Conservation (phyloP, 768 basidiomycete species). For the Austroboletus eburneus region DNA sequence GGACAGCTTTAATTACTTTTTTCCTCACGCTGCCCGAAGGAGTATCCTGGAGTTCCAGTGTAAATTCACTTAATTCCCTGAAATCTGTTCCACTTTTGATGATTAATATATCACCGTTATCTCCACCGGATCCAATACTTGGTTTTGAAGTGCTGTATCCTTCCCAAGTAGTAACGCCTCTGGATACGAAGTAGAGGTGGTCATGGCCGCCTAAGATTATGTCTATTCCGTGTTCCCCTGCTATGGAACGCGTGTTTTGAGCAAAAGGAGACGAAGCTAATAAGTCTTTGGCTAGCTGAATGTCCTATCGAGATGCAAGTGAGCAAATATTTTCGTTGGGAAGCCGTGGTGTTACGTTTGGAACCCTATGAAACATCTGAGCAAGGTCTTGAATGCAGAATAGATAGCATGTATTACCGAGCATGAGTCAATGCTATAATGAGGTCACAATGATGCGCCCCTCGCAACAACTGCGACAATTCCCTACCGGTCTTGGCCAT, state of each 20-base stretch:
- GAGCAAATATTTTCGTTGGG: constrained; percentile 1
- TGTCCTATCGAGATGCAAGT: constrained; percentile 47
- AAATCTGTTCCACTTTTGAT: constrained; percentile 92
- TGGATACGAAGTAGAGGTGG: constrained; percentile 73
- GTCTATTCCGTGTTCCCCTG: constrained; percentile 69
- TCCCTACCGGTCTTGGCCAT: constrained; percentile 72
- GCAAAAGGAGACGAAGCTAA: constrained; percentile 54
- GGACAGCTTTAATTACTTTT: constrained; percentile 58
- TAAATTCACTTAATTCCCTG: constrained; percentile 76
- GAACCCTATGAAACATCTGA: constrained; percentile 19
- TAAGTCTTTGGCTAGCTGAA: constrained; percentile 63
- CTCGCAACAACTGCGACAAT: constrained; percentile 70
- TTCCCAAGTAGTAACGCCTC: constrained; percentile 64
- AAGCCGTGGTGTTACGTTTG: constrained; percentile 23
- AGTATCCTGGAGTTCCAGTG: constrained; percentile 55
- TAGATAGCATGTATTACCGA: constrained; percentile 40
- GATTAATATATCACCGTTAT: constrained; percentile 64
- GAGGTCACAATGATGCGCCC: constrained; percentile 69
- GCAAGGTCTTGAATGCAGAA: neutral
- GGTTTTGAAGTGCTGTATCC: constrained; percentile 49
- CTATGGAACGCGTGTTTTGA: constrained; percentile 42
- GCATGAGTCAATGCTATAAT: constrained; percentile 85
- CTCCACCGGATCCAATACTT: constrained; percentile 66
- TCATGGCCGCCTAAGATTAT: constrained; percentile 87
- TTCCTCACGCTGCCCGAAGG: constrained; percentile 59